phyloP scores from a whole-genome alignment of 2,329 filamentous ascomycete genomes.

The Grosmannia clavigera region DNA sequence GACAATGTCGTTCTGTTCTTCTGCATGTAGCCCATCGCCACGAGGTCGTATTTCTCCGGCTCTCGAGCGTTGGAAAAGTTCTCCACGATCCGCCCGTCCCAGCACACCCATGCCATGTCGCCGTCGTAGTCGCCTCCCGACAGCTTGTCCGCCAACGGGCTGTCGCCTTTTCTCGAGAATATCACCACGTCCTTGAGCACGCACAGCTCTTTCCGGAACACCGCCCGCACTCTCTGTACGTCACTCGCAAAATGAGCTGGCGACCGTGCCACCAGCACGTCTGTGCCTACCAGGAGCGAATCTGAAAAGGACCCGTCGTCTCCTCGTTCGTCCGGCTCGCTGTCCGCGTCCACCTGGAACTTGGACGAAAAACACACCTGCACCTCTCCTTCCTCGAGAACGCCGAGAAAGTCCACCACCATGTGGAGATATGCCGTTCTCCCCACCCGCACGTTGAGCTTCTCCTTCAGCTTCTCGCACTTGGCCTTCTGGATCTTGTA shows the following conservation, averaged over 20 bases:
- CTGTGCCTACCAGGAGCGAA: constrained; percentile 39
- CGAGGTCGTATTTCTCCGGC: constrained; percentile 31
- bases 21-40: constrained; percentile 33
- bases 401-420: constrained; percentile 51
- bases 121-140: constrained; percentile 77
- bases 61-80: constrained; percentile 53
- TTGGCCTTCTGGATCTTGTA: constrained; percentile 35
- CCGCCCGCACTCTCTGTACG: constrained; percentile 53
- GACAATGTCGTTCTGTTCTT: constrained; percentile 34
- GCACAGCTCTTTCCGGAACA: constrained; percentile 47
- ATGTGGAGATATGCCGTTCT: constrained; percentile 53
- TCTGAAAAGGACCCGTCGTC: constrained; percentile 35
- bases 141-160: constrained; percentile 54
- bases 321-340: constrained; percentile 29
- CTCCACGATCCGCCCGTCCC: constrained; percentile 52
- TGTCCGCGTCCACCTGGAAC: constrained; percentile 38
- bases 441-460: constrained; percentile 47
- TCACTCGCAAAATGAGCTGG: constrained; percentile 61
- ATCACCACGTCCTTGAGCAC: constrained; percentile 68
- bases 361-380: constrained; percentile 55
- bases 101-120: constrained; percentile 66
- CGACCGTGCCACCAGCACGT: constrained; percentile 55
- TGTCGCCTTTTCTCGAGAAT: constrained; percentile 52
- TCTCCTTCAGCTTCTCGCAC: constrained; percentile 39
- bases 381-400: constrained; percentile 52